Base-by-base conservation (phyloP, 805 yeast species). In the Pichia thaimueangensis region DNA sequence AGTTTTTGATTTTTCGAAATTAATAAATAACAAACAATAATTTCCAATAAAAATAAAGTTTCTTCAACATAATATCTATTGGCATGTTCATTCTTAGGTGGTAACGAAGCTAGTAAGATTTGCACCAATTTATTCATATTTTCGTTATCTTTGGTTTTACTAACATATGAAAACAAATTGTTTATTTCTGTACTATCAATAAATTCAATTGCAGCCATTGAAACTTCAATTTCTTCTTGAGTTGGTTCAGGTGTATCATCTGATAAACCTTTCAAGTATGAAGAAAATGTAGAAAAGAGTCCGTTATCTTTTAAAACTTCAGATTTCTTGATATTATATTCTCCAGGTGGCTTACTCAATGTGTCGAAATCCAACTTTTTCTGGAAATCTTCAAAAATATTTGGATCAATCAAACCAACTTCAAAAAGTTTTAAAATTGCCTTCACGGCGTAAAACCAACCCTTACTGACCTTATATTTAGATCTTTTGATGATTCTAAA, bases 171-270 rank as follows among this genome's bases (percentile, higher is more conserved):
- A 46, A 87, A 71, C 1, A 87, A 65, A 1, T 69, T 67, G 4
- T 72, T 60, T 5, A 88, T 64, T 38, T 75, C 74, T 48, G 93
- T 78, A 0, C 91, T 77, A 40, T 76, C 76, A 39, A 91, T 71
- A 58, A 97, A 91, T 51, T 89, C 95, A 33, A 82, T 65, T 0
- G 96, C 84, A 5, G 87, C 80, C 12, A 83, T 60, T 0, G 97
- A 86, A 5, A 86, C 75, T 49, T 88, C 95, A 38, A 93, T 82
- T 52, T 91, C 97, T 55, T 86, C 95, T 43, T 86, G 94, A 2
- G 94, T 76, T 11, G 99, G 99, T 60, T 91, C 97, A 0, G 83
- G 81, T 4, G 85, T 79, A 41, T 86, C 94, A 54, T 88, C 97
- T 1, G 82, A 70, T 45, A 81, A 76, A 16, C 97, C 93, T 49